phyloP scores from a whole-genome alignment of 2,329 filamentous ascomycete species.

The Neodidymelliopsis sp. region DNA sequence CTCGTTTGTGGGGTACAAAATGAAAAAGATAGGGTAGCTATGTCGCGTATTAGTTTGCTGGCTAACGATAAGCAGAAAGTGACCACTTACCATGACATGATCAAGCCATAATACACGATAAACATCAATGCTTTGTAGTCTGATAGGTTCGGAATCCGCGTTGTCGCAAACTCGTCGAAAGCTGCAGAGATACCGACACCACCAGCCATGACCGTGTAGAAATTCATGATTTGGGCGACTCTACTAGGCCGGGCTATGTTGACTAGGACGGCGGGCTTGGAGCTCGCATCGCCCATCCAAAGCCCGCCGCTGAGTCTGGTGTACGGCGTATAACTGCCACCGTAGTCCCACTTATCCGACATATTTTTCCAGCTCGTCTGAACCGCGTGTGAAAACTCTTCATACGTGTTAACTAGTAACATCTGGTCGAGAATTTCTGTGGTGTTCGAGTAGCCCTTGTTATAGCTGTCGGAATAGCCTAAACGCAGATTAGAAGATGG shows the following conservation, averaged over 20 bases:
- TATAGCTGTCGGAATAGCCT: neutral
- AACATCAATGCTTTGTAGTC: constrained; percentile 58
- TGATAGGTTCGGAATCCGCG: constrained; percentile 17
- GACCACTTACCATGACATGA: constrained; percentile 63
- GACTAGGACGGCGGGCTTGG: constrained; percentile 24
- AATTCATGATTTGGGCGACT: constrained; percentile 24
- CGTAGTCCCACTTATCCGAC: constrained; percentile 58
- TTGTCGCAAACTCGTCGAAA: constrained; percentile 24
- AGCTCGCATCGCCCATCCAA: constrained; percentile 27
- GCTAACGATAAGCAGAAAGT: neutral
- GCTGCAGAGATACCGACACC: constrained; percentile 29
- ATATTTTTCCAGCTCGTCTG: constrained; percentile 70
- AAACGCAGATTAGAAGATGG: neutral
- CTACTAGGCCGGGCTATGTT: constrained; percentile 52
- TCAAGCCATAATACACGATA: constrained; percentile 73
- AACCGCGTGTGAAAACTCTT: constrained; percentile 64
- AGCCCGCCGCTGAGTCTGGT: constrained; percentile 52
- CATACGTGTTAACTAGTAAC: constrained; percentile 66
- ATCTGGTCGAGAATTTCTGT: constrained; percentile 37
- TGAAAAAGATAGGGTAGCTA: constrained; percentile 83
- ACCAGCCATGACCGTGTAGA: constrained; percentile 25
- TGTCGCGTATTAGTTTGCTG: constrained; percentile 68
- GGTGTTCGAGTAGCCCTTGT: constrained; percentile 27
- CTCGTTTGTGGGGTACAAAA: constrained; percentile 84
- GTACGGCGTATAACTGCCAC: neutral